These are phyloP conservation scores for Camellia japonica DNA, from an alignment of 148 eudicot genomes.

Conservation along the genomic window DNA sequence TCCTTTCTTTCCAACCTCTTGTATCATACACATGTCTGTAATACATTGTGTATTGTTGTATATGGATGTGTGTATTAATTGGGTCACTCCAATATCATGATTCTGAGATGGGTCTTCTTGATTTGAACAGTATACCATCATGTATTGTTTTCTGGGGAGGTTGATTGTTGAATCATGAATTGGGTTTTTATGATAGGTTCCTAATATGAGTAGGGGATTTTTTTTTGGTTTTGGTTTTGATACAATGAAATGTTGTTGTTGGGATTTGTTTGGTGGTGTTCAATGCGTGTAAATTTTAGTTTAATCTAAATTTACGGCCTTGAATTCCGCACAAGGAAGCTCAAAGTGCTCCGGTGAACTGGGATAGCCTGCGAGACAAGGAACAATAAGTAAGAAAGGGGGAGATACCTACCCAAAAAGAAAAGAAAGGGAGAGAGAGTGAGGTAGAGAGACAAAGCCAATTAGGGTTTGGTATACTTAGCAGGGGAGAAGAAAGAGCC, in stretches of 20 bases:
- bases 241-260: neutral
- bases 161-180: neutral
- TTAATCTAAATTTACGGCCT: too few relatives aligned
- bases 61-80: neutral
- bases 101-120: slow-evolving; percentile 1
- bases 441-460: too few relatives aligned
- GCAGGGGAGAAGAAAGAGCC: too few relatives aligned
- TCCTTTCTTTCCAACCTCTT: neutral
- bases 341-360: too few relatives aligned
- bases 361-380: too few relatives aligned
- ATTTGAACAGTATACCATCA: neutral
- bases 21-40: neutral
- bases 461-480: too few relatives aligned
- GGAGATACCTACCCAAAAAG: too few relatives aligned
- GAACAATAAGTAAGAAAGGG: too few relatives aligned
- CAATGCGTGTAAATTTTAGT: neutral
- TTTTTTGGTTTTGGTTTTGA: too few relatives aligned
- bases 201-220: neutral
- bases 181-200: neutral
- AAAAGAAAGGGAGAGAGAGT: too few relatives aligned
- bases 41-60: neutral
- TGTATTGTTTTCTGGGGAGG: neutral
- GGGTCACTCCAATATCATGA: neutral
- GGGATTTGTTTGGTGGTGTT: neutral
- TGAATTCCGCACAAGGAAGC: too few relatives aligned